Percentiles rank a stretch among this genome's conserved stretches.
phyloP scores from a whole-genome alignment of 345 rosid genomes.

The Odontarrhena argentea region DNA sequence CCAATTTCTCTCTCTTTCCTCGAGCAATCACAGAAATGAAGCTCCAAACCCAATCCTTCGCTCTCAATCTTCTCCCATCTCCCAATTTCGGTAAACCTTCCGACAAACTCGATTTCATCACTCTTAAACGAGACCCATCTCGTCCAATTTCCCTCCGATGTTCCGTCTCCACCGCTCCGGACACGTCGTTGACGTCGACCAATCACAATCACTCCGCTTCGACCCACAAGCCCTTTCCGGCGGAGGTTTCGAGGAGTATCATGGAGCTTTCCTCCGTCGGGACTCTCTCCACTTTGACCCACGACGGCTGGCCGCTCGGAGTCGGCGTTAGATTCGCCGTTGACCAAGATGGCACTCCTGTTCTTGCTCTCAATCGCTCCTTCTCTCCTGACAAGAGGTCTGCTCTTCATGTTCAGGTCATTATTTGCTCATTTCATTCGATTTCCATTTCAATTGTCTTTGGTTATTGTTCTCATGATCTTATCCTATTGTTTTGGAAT shows the following conservation, averaged over 20 bases:
- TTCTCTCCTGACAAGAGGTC: slow-evolving; percentile 62
- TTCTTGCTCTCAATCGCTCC: slow-evolving; percentile 56
- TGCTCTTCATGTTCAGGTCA: slow-evolving; percentile 88
- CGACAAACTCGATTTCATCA: slow-evolving; percentile 39
- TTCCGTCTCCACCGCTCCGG: slow-evolving; percentile 56
- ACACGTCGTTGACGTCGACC: slow-evolving; percentile 37
- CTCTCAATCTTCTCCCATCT: slow-evolving; percentile 46
- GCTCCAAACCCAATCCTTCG: slow-evolving; percentile 60
- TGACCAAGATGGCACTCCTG: slow-evolving; percentile 76
- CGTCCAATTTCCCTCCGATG: slow-evolving; percentile 53
- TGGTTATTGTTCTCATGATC: slow-evolving; percentile 10
- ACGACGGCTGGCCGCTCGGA: slow-evolving; percentile 75
- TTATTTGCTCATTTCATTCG: not conserved
- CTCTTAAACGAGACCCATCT: slow-evolving; percentile 42
- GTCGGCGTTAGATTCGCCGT: slow-evolving; percentile 84
- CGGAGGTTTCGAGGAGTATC: slow-evolving; percentile 87
- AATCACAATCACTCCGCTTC: slow-evolving; percentile 32
- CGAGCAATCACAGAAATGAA: slow-evolving; percentile 47
- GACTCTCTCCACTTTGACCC: slow-evolving; percentile 67
- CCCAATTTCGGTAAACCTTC: slow-evolving; percentile 40
- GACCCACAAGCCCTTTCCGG: slow-evolving; percentile 67
- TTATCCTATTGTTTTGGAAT: not conserved
- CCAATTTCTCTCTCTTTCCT: slow-evolving; percentile 7
- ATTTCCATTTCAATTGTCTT: not conserved
- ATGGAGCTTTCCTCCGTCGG: slow-evolving; percentile 77